Evolutionary conservation across 805 yeast species (phyloP).

Genomic region (Danielozyma ontarioensis): DNA sequence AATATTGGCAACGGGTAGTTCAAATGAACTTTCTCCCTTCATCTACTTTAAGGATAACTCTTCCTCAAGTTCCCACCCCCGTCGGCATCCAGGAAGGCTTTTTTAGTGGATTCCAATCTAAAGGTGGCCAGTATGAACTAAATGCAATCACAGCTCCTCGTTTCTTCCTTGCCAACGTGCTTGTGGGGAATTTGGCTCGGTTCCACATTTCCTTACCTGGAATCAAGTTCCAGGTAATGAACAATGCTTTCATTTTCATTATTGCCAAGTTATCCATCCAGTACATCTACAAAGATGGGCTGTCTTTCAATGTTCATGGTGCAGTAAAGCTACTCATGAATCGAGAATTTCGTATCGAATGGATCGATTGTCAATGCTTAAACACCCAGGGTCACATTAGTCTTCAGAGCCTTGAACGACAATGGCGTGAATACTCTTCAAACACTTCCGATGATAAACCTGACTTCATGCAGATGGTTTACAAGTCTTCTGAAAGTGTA

Average conservation of each 20-base stretch:
- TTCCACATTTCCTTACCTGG: constrained; percentile 31
- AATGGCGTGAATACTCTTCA: constrained; percentile 15
- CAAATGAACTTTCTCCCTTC: constrained; percentile 28
- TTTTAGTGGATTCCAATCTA: constrained; percentile 1
- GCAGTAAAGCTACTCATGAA: constrained; percentile 59
- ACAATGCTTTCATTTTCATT: constrained; percentile 34
- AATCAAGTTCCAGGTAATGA: constrained; percentile 34
- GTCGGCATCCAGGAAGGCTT: constrained; percentile 1
- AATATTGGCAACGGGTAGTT: constrained; percentile 33
- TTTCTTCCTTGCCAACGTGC: constrained; percentile 48
- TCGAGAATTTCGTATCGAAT: constrained; percentile 60
- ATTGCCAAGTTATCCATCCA: constrained; percentile 22
- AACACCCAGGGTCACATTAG: constrained; percentile 23
- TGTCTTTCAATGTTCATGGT: constrained; percentile 58
- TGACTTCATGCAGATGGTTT: constrained; percentile 13
- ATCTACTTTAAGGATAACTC: constrained; percentile 24
- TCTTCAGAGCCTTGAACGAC: constrained; percentile 19
- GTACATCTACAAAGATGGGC: constrained; percentile 59
- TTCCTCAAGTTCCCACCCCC: constrained; percentile 10
- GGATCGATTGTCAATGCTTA: constrained; percentile 53
- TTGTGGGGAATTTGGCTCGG: constrained; percentile 34
- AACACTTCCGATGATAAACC: constrained; percentile 6
- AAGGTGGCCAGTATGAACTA: constrained; percentile 50
- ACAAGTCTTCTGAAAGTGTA: constrained; percentile 35
- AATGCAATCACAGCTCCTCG: constrained; percentile 61